Conservation (phyloP, 2,329 filamentous ascomycete genomes). For the Geosmithia flava region DNA sequence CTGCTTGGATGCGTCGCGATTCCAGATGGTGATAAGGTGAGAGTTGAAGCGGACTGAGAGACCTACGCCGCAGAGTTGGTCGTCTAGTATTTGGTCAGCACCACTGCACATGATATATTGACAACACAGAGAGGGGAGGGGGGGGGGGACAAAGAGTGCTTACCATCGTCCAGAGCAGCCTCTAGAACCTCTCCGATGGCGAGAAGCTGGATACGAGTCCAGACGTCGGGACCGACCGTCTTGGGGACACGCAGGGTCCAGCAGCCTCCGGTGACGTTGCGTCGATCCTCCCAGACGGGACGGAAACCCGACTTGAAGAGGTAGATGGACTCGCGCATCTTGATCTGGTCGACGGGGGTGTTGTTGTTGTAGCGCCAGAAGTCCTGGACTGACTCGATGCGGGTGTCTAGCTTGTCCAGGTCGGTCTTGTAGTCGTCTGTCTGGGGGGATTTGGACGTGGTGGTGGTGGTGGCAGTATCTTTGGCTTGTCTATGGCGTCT, state of each 20-base stretch:
- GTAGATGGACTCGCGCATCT: constrained; percentile 66
- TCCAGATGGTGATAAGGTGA: constrained; percentile 85
- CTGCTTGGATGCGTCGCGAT: constrained; percentile 73
- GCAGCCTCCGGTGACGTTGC: constrained; percentile 74
- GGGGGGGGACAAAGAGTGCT: constrained; percentile 10
- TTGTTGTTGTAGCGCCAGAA: constrained; percentile 80
- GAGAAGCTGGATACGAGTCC: constrained; percentile 70
- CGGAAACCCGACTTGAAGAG: constrained; percentile 69
- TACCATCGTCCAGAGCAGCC: constrained; percentile 57
- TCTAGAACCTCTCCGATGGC: constrained; percentile 76
- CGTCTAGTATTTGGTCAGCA: constrained; percentile 34
- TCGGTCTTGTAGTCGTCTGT: constrained; percentile 35
- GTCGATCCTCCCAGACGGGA: constrained; percentile 73
- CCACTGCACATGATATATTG: not conserved
- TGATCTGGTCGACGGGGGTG: constrained; percentile 62
- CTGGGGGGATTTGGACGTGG: constrained; percentile 6
- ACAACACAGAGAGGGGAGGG: not conserved
- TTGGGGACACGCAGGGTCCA: constrained; percentile 91
- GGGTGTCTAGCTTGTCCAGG: constrained; percentile 48
- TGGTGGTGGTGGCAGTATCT: constrained; percentile 11
- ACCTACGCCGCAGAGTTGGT: constrained; percentile 82
- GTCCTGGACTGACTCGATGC: constrained; percentile 72
- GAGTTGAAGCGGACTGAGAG: constrained; percentile 83
- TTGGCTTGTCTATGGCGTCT: constrained; percentile 25
- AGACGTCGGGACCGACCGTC: constrained; percentile 58